Evolutionary conservation across 345 rosid genomes (phyloP).

Genomic region (Trapa incisa): DNA sequence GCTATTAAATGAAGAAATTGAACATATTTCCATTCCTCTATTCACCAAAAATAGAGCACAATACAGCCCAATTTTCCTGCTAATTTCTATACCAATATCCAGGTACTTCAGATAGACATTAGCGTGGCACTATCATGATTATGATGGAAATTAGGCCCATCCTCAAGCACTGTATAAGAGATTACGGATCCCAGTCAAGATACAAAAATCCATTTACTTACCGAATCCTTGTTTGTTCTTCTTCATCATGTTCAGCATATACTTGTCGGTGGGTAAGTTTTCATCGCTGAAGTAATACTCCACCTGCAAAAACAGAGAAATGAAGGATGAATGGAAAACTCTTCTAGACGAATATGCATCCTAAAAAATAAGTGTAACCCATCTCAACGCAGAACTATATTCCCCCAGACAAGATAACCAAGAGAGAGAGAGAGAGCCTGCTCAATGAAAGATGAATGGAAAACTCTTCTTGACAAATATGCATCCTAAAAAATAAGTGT

Average conservation of each 20-base stretch:
- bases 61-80: background rate
- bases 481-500: background rate
- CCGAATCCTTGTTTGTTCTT: constrained; percentile 77
- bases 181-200: background rate
- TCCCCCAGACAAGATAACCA: background rate
- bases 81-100: background rate
- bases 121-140: background rate
- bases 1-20: background rate
- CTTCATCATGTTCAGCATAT: constrained; percentile 51
- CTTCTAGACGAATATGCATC: too few relatives aligned
- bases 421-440: background rate
- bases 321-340: background rate
- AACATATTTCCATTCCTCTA: background rate
- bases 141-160: background rate
- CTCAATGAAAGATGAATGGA: background rate
- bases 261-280: constrained; percentile 70
- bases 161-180: background rate
- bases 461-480: background rate
- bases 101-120: background rate
- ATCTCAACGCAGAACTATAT: background rate
- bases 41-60: too few relatives aligned
- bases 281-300: constrained; percentile 90
- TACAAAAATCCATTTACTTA: constrained; percentile 15
- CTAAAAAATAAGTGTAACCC: background rate
- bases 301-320: constrained; percentile 36